Evolutionary conservation across 1,284 basidiomycete species (phyloP).

Genomic region (Earliella scabrosa): DNA sequence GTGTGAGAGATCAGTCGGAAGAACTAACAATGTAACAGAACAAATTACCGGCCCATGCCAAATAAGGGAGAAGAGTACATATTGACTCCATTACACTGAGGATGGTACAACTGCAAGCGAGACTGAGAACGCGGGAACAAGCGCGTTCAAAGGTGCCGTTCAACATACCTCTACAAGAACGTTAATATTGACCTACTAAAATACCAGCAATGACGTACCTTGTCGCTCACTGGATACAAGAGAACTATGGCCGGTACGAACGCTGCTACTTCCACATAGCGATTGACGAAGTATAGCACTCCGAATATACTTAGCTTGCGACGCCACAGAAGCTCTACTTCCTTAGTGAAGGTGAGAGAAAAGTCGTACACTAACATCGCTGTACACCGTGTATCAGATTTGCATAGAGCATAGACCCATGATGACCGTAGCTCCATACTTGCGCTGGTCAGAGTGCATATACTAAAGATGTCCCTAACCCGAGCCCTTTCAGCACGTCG

Average conservation of each 20-base stretch:
- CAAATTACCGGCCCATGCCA: conserved; percentile 1
- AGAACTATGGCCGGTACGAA: background rate
- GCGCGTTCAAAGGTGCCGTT: no score
- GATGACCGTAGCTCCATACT: no score
- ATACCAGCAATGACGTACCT: background rate
- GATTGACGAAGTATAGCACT: background rate
- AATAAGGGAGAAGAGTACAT: background rate
- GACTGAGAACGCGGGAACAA: no score
- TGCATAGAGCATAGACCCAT: no score
- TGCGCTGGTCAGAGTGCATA: no score
- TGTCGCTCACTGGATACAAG: background rate
- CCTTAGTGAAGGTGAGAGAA: background rate
- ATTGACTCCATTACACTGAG: background rate
- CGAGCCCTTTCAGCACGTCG: no score
- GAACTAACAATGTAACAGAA: background rate
- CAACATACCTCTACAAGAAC: background rate
- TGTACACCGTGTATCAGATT: no score
- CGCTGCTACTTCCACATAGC: background rate
- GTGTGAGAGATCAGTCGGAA: background rate
- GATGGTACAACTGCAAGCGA: background rate
- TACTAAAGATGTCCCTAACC: no score
- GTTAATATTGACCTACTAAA: background rate
- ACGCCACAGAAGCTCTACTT: background rate
- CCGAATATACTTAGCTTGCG: background rate
- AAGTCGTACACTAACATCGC: background rate